These are phyloP conservation scores for Flaveria ramosissima DNA, from an alignment of 129 eudicot genomes.

Conservation along the genomic window DNA sequence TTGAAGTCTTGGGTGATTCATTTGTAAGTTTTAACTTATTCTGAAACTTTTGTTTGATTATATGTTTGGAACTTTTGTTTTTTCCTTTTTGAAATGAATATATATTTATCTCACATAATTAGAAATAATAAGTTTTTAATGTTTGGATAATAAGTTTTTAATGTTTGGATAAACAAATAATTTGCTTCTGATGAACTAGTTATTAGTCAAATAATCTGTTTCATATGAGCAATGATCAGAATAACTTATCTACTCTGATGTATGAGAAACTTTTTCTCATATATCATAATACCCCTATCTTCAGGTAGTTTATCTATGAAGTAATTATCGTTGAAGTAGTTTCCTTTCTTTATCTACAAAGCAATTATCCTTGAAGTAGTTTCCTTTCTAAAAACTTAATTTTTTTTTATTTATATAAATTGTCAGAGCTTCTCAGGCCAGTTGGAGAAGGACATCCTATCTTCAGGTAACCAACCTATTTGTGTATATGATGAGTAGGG, in stretches of 20 bases:
- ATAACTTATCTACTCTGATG: not conserved
- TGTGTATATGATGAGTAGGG: not conserved
- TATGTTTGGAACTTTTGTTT: not conserved
- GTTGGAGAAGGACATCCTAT: constrained; percentile 85
- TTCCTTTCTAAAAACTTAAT: constrained; percentile 24
- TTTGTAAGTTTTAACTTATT: constrained; percentile 51
- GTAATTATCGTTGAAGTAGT: constrained; percentile 5
- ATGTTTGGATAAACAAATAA: not conserved
- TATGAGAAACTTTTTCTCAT: not conserved
- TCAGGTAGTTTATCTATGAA: not conserved
- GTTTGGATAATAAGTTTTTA: not conserved
- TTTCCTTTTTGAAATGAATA: not conserved
- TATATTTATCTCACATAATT: not conserved
- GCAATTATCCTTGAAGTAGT: constrained; percentile 1
- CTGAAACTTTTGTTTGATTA: not conserved
- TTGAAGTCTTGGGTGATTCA: constrained; percentile 79
- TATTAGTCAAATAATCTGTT: not conserved
- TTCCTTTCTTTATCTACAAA: constrained; percentile 6
- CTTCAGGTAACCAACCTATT: constrained; percentile 62
- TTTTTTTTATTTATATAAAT: constrained; percentile 9
- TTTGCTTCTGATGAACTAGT: not conserved
- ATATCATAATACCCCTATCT: not conserved
- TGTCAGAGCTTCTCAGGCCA: constrained; percentile 90
- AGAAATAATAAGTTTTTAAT: not conserved
- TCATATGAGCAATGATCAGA: not conserved